Conservation (phyloP, 2,329 filamentous ascomycete genomes). For the Penicillium italicum region DNA sequence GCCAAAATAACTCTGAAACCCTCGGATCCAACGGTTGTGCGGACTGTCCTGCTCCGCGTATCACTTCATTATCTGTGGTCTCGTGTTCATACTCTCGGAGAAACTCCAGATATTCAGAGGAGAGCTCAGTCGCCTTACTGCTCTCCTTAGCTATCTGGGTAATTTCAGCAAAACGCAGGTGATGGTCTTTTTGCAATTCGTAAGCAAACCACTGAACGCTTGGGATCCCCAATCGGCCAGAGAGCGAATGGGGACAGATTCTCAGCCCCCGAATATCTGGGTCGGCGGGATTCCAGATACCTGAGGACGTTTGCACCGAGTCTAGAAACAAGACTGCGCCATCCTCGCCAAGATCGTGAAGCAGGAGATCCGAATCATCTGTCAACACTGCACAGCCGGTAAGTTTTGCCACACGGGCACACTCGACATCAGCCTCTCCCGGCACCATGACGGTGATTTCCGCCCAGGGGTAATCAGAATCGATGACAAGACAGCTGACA, state of each 20-base stretch:
- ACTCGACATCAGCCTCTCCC: slow-evolving; percentile 81
- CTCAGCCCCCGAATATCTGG: slow-evolving; percentile 30
- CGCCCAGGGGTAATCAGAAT: slow-evolving; percentile 32
- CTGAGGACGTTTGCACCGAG: slow-evolving; percentile 51
- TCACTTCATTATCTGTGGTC: background rate
- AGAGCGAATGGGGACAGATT: slow-evolving; percentile 39
- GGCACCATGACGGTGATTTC: slow-evolving; percentile 59
- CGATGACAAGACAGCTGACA: slow-evolving; percentile 14
- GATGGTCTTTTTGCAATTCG: slow-evolving; percentile 34
- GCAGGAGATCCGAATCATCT: slow-evolving; percentile 80
- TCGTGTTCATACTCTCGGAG: slow-evolving; percentile 35
- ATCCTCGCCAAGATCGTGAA: slow-evolving; percentile 63
- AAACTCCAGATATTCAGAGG: slow-evolving; percentile 29
- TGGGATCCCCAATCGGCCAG: slow-evolving; percentile 32
- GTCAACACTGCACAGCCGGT: slow-evolving; percentile 64
- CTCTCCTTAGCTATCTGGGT: slow-evolving; percentile 31
- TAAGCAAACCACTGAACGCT: slow-evolving; percentile 40
- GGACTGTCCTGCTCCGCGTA: background rate
- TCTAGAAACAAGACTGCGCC: slow-evolving; percentile 66
- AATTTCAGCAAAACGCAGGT: slow-evolving; percentile 29
- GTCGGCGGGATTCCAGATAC: slow-evolving; percentile 10
- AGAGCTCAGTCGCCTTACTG: slow-evolving; percentile 11
- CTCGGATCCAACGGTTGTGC: slow-evolving; percentile 46
- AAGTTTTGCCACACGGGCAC: slow-evolving; percentile 61
- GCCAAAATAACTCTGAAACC: slow-evolving; percentile 50